A percentile compares a stretch with the other conserved stretches of the same genome.
Evolutionary conservation across 2,329 filamentous ascomycete genomes (phyloP).

Genomic region (Boeremia exigua): DNA sequence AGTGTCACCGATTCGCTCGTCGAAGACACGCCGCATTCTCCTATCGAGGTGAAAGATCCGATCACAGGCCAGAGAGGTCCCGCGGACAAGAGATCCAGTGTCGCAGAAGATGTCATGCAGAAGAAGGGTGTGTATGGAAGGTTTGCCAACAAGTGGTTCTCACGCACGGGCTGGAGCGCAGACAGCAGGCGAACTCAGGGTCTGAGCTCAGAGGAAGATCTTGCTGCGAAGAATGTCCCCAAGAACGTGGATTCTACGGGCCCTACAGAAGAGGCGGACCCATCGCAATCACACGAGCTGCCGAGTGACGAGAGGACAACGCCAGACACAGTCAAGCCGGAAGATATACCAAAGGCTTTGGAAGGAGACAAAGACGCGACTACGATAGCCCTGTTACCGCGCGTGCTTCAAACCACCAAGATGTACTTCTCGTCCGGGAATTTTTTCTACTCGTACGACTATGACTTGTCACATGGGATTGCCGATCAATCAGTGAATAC

Average conservation of each 20-base stretch:
- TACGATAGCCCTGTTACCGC: conserved; percentile 68
- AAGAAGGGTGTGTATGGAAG: conserved; percentile 83
- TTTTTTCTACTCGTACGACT: conserved; percentile 95
- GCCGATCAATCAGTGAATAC: conserved; percentile 50
- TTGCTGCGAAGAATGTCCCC: conserved; percentile 44
- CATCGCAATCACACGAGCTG: conserved; percentile 28
- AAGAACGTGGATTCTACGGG: conserved; percentile 42
- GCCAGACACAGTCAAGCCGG: conserved; percentile 37
- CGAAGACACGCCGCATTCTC: conserved; percentile 41
- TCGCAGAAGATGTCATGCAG: conserved; percentile 87
- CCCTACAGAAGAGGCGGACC: conserved; percentile 32
- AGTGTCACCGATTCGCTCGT: conserved; percentile 48
- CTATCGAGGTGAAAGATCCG: conserved; percentile 41
- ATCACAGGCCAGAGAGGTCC: conserved; percentile 35
- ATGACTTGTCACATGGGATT: conserved; percentile 80
- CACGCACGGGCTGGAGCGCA: conserved; percentile 78
- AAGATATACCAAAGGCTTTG: conserved; percentile 45
- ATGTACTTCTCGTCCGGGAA: conserved; percentile 82
- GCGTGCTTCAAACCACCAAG: conserved; percentile 81
- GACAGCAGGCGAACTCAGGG: conserved; percentile 74
- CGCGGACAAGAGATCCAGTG: conserved; percentile 55
- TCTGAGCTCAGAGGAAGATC: conserved; percentile 62
- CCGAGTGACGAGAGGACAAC: conserved; percentile 16
- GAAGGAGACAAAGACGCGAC: conserved; percentile 41
- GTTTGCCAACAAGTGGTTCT: conserved; percentile 93